Percentiles rank a stretch among this genome's conserved stretches.
These are phyloP conservation scores for Thielaviopsis euricoi DNA, from an alignment of 2,329 filamentous ascomycete species.

Conservation along the genomic window DNA sequence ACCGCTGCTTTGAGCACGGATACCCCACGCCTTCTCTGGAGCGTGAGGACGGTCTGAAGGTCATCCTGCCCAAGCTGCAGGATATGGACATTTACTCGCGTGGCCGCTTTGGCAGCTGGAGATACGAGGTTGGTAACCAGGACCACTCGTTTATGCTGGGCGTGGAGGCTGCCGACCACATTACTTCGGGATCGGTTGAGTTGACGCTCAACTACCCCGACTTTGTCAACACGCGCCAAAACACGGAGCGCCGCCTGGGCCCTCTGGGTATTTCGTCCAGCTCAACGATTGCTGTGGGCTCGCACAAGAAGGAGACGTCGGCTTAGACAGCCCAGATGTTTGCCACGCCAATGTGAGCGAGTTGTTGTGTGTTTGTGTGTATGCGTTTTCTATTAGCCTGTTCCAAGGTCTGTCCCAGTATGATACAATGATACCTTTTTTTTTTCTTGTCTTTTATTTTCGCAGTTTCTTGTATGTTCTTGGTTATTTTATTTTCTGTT, in stretches of 20 bases:
- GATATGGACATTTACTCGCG: slow-evolving; percentile 85
- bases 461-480: too few relatives aligned
- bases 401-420: too few relatives aligned
- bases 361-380: not conserved
- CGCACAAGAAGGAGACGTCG: slow-evolving; percentile 1
- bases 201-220: slow-evolving; percentile 92
- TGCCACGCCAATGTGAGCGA: not conserved
- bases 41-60: slow-evolving; percentile 82
- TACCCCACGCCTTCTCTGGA: slow-evolving; percentile 93
- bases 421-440: too few relatives aligned
- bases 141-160: slow-evolving; percentile 97
- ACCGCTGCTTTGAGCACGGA: slow-evolving; percentile 94
- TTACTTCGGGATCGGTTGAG: slow-evolving; percentile 78
- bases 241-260: slow-evolving; percentile 44
- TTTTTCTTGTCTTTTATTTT: too few relatives aligned
- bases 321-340: too few relatives aligned
- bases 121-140: slow-evolving; percentile 93
- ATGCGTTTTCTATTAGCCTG: not conserved
- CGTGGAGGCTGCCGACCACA: slow-evolving; percentile 82
- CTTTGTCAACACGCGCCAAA: slow-evolving; percentile 70
- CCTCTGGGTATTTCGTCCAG: slow-evolving; percentile 1
- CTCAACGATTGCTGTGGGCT: slow-evolving; percentile 1
- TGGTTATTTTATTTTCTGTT: too few relatives aligned
- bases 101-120: slow-evolving; percentile 94
- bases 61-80: slow-evolving; percentile 86